Conservation (phyloP, 2,329 filamentous ascomycete species). For the Mycosphaerella sp. region DNA sequence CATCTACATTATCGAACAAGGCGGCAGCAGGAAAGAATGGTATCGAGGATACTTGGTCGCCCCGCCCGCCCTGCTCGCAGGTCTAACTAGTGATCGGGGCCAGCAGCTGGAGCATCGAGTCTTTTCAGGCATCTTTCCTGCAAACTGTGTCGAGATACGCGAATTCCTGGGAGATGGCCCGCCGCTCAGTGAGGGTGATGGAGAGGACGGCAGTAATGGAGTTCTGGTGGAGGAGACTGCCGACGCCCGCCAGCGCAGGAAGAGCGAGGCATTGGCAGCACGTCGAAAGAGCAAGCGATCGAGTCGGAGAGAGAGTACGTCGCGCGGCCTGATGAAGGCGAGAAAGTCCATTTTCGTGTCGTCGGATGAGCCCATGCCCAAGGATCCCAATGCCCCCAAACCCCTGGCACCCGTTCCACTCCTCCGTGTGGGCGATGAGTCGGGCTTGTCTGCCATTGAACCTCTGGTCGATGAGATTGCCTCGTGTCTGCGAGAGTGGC, state of each 20-base stretch:
- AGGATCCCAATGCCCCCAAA: slow-evolving; percentile 63
- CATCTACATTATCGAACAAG: slow-evolving; percentile 97
- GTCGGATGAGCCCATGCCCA: slow-evolving; percentile 21
- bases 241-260: slow-evolving; percentile 21
- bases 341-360: slow-evolving; percentile 18
- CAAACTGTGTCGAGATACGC: slow-evolving; percentile 88
- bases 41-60: slow-evolving; percentile 92
- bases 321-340: slow-evolving; percentile 24
- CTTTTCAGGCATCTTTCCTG: slow-evolving; percentile 96
- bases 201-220: slow-evolving; percentile 40
- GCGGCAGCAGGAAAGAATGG: slow-evolving; percentile 78
- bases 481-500: slow-evolving; percentile 94
- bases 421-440: slow-evolving; percentile 97
- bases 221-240: slow-evolving; percentile 18
- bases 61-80: slow-evolving; percentile 85
- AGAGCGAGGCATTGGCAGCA: slow-evolving; percentile 29
- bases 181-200: not conserved
- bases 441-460: slow-evolving; percentile 79
- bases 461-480: slow-evolving; percentile 96
- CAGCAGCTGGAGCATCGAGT: slow-evolving; percentile 92
- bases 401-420: slow-evolving; percentile 92
- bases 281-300: slow-evolving; percentile 29
- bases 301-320: slow-evolving; percentile 27
- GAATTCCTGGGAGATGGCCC: slow-evolving; percentile 71
- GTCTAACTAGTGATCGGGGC: slow-evolving; percentile 82